Evolutionary conservation across 768 basidiomycete species (phyloP).

Genomic region (Phanerochaete carnosa): DNA sequence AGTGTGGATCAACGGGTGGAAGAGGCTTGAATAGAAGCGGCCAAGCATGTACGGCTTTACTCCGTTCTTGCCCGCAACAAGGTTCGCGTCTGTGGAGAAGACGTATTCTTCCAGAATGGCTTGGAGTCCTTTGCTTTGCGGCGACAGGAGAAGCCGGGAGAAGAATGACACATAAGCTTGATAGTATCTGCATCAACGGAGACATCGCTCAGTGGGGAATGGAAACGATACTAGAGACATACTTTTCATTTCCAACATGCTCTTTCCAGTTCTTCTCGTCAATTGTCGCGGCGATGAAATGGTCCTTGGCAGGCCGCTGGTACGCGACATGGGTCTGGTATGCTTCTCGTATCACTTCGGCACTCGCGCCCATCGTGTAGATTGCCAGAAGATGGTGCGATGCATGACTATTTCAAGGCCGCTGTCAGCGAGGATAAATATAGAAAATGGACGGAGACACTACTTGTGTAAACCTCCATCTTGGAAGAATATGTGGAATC

Average conservation of each 20-base stretch:
- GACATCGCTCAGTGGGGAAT: not conserved
- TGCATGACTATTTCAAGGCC: slow-evolving; percentile 39
- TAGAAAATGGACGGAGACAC: too few species aligned
- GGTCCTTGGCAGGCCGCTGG: slow-evolving; percentile 41
- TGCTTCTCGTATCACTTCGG: slow-evolving; percentile 37
- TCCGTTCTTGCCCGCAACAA: slow-evolving; percentile 12
- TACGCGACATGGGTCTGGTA: slow-evolving; percentile 39
- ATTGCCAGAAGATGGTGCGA: slow-evolving; percentile 57
- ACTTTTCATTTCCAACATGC: slow-evolving; percentile 59
- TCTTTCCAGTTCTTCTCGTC: slow-evolving; percentile 45
- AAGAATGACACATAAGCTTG: slow-evolving; percentile 60
- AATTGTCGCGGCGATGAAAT: slow-evolving; percentile 27
- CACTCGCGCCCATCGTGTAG: slow-evolving; percentile 56
- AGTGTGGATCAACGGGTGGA: slow-evolving; percentile 65
- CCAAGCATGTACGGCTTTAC: slow-evolving; percentile 51
- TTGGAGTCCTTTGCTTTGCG: slow-evolving; percentile 34
- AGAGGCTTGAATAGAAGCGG: slow-evolving; percentile 49
- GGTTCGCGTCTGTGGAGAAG: slow-evolving; percentile 40
- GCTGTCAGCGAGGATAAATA: slow-evolving; percentile 12
- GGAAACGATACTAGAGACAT: slow-evolving; percentile 14
- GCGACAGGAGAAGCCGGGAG: slow-evolving; percentile 31
- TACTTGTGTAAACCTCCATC: slow-evolving; percentile 55
- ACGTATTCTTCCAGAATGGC: slow-evolving; percentile 55
- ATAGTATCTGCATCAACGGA: slow-evolving; percentile 45
- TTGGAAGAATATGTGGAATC: slow-evolving; percentile 49